A percentile compares a stretch with the other conserved stretches of the same genome.
phyloP scores from a whole-genome alignment of 306 rosid species.

The Citrullus amarus region DNA sequence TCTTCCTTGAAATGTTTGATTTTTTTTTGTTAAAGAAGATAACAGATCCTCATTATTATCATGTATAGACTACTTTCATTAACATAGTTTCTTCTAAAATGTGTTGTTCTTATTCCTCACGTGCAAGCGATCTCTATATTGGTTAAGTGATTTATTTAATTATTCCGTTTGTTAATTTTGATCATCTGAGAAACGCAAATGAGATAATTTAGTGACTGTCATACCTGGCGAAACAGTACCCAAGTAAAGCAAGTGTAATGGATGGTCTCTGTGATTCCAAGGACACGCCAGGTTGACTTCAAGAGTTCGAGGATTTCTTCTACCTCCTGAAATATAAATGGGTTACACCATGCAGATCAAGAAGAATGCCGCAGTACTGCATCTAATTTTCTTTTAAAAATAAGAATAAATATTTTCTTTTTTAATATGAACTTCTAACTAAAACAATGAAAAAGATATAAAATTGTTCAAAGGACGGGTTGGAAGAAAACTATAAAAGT shows the following conservation, averaged over 20 bases:
- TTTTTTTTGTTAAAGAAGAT: background rate
- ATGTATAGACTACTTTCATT: background rate
- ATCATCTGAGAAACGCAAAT: background rate
- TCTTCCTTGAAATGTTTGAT: background rate
- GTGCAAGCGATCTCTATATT: background rate
- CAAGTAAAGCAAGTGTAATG: slow-evolving; percentile 91
- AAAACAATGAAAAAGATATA: background rate
- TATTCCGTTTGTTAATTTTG: background rate
- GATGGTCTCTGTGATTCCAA: slow-evolving; percentile 93
- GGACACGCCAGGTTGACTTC: slow-evolving; percentile 96
- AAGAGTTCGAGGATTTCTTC: slow-evolving; percentile 94
- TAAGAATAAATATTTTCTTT: background rate
- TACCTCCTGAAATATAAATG: slow-evolving; percentile 63
- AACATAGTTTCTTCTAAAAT: background rate
- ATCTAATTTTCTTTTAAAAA: background rate
- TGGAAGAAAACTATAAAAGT: background rate
- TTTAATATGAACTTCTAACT: background rate
- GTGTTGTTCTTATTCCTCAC: background rate
- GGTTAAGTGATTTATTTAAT: background rate
- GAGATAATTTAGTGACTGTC: slow-evolving; percentile 4
- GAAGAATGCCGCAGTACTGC: background rate
- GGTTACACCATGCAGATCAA: background rate
- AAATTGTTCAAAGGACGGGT: background rate
- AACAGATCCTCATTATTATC: background rate
- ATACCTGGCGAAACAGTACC: slow-evolving; percentile 96